A percentile compares a stretch with the other conserved stretches of the same genome.
Conservation (phyloP, 2,329 filamentous ascomycete genomes). For the Botryosphaeria agaves region DNA sequence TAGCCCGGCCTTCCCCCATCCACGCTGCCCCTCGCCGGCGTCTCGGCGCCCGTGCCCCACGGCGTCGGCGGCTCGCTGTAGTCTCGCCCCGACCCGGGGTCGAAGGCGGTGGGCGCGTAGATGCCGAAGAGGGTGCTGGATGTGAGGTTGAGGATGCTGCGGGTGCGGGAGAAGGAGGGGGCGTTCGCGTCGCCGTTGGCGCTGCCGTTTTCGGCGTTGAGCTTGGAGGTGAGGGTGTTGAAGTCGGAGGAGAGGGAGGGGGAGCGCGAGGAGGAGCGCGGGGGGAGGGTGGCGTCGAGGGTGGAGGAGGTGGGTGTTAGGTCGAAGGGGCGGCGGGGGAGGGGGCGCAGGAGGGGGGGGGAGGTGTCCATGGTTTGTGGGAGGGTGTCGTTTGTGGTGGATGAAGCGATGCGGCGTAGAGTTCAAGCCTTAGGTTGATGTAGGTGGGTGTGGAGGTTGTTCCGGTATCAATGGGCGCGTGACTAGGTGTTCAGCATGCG, state of each 20-base stretch:
- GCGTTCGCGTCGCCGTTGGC: conserved; percentile 16
- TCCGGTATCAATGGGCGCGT: too few species aligned
- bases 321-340: conserved; percentile 55
- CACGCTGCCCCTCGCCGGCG: conserved; percentile 29
- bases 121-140: conserved; percentile 84
- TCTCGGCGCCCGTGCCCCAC: conserved; percentile 63
- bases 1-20: conserved; percentile 4
- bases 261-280: conserved; percentile 14
- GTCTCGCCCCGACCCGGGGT: conserved; percentile 16
- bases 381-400: too few species aligned
- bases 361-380: conserved; percentile 1
- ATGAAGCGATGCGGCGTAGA: not conserved
- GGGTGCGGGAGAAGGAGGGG: conserved; percentile 43
- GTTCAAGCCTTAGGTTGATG: not conserved
- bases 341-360: conserved; percentile 32
- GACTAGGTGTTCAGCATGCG: too few species aligned
- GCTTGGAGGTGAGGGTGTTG: conserved; percentile 8
- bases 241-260: conserved; percentile 10
- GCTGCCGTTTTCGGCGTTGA: conserved; percentile 14
- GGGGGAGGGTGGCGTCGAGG: conserved; percentile 26
- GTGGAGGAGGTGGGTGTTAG: conserved; percentile 30
- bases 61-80: conserved; percentile 47
- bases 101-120: conserved; percentile 51
- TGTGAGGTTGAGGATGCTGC: conserved; percentile 73
- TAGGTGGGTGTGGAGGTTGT: not conserved